Evolutionary conservation across 208 protist genomes (phyloP).

Genomic region (Balamuthia mandrillaris): DNA sequence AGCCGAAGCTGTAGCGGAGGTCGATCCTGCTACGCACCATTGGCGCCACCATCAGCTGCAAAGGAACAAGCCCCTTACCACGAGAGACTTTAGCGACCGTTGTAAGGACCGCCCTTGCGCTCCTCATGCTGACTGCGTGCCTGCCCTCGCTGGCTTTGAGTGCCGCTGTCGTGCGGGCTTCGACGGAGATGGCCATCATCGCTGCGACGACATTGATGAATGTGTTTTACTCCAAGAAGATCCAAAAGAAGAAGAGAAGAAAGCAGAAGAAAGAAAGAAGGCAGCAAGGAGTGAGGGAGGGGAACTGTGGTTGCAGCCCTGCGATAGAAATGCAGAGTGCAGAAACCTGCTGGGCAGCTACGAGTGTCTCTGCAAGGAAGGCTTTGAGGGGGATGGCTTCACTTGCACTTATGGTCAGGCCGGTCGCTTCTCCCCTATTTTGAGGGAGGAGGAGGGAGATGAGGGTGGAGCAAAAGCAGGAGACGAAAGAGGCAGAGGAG

Average conservation of each 20-base stretch:
- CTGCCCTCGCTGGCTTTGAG: not conserved
- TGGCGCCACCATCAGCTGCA: too few relatives aligned
- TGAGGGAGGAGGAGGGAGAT: not conserved
- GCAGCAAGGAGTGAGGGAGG: conserved; percentile 10
- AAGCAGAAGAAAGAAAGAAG: not conserved
- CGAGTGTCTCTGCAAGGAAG: not conserved
- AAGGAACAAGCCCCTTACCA: too few relatives aligned
- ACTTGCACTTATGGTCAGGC: not conserved
- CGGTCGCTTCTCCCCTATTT: not conserved
- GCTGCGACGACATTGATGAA: conserved; percentile 36
- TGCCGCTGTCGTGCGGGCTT: not conserved
- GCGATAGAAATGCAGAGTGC: not conserved
- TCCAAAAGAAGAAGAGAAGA: conserved; percentile 13
- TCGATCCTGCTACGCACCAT: too few relatives aligned
- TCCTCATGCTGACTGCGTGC: not conserved
- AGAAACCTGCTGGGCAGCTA: not conserved
- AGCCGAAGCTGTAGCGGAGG: too few relatives aligned
- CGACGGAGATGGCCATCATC: not conserved
- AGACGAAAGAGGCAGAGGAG: too few relatives aligned
- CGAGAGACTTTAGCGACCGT: too few relatives aligned
- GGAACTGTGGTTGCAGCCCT: not conserved
- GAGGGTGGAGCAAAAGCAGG: too few relatives aligned
- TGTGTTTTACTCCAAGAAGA: not conserved
- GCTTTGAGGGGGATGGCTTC: conserved; percentile 9
- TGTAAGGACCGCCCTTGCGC: not conserved